These are phyloP conservation scores for Globisporangium camurandrum DNA, from an alignment of 352 stramenopile genomes.

Conservation along the genomic window DNA sequence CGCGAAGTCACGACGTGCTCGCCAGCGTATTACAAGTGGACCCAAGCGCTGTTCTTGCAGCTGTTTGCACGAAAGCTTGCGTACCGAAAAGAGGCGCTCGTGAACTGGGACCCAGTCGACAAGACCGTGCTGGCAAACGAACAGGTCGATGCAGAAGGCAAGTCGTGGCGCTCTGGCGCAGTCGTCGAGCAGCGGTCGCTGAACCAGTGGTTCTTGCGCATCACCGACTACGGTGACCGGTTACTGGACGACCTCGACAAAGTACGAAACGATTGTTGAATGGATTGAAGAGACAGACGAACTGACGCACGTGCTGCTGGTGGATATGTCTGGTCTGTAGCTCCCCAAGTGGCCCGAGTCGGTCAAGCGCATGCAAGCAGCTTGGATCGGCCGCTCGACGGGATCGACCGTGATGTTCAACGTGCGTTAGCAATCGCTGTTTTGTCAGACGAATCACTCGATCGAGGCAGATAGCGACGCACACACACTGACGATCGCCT, in stretches of 20 bases:
- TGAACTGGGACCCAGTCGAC: conserved; percentile 99
- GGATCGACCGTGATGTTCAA: conserved; percentile 89
- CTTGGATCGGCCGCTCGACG: conserved; percentile 95
- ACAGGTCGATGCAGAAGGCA: conserved; percentile 91
- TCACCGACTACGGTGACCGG: conserved; percentile 97
- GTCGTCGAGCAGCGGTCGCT: conserved; percentile 92
- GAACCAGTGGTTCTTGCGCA: conserved; percentile 97
- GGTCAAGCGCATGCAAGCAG: conserved; percentile 89
- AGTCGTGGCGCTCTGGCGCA: conserved; percentile 94
- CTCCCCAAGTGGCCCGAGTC: conserved; percentile 79
- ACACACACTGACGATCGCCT: no score
- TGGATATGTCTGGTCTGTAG: conserved; percentile 16
- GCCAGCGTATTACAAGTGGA: conserved; percentile 98
- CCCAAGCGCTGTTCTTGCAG: conserved; percentile 99
- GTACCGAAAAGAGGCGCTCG: conserved; percentile 92
- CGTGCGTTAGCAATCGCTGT: conserved; percentile 18
- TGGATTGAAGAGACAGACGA: neutral
- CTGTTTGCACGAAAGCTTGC: conserved; percentile 95
- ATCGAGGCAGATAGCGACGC: no score
- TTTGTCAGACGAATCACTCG: no score
- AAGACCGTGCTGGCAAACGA: conserved; percentile 99
- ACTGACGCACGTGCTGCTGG: no score
- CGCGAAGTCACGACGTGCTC: conserved; percentile 96
- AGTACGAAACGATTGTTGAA: conserved; percentile 29
- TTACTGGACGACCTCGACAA: conserved; percentile 93